Base-by-base conservation (phyloP, 139 green algal genomes). In the Gonium pectorale region DNA sequence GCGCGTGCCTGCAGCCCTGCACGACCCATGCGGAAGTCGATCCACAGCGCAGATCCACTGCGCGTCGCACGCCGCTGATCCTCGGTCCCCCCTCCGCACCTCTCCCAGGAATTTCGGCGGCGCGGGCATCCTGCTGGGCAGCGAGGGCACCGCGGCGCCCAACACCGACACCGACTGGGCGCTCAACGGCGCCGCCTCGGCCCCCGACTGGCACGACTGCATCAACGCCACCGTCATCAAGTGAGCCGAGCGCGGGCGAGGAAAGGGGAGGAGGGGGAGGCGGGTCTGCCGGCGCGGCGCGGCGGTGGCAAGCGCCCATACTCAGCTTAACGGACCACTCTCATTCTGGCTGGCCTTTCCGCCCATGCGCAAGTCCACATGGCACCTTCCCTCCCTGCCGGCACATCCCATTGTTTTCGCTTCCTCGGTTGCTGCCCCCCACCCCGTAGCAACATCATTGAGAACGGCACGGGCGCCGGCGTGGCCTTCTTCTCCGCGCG, bases 81-180 rank as follows among this genome's bases (percentile, higher is more conserved):
- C 29, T 51, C 51, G 35, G 24, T 49, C 33, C 35, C 33, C 35
- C 22, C 38, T 49, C 68, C 21, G n/a, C 22, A 37, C 67, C 29
- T 19, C n/a, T 35, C n/a, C 2, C 74, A 85, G 66, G 27, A 70
- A 86, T 69, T 81, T 54, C 40, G 81, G 81, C 52, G 69, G 59
- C 35, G 67, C 67, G 24, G 81, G 69, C 69, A 67, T 86, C 37
- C 29, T 86, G n/a, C 44, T 86, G 22, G 81, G 81, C 54, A 73
- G 40, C 9, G 80, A 86, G 49, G 63, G 49, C 67, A 86, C 52
- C n/a, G 49, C 60, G 54, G 68, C 43, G 2, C 24, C 11, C 8
- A 68, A 86, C 54, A 86, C 51, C 52, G 69, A 86, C 31, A 56
- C 49, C 40, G 81, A 77, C 56, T 86, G 56, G 56, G 81, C 81